phyloP scores from a whole-genome alignment of 164 flowering plant species.

The Magnolia officinalis region DNA sequence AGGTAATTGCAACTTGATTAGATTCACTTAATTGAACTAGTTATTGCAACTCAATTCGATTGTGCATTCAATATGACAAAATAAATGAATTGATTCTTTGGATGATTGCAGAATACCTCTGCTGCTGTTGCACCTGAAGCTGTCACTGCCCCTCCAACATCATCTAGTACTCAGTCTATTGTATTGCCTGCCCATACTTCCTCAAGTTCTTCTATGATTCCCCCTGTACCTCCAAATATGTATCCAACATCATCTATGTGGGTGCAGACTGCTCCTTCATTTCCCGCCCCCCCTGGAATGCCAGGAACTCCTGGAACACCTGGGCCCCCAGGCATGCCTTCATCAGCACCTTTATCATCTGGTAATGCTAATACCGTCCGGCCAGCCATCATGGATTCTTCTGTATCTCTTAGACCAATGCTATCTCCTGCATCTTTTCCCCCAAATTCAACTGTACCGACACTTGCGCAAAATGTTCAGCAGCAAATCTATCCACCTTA shows the following conservation, averaged over 20 bases:
- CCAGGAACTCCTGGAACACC: constrained; percentile 35
- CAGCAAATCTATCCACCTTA: constrained; percentile 39
- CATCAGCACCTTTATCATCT: constrained; percentile 23
- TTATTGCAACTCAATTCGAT: too few relatives aligned
- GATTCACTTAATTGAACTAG: too few relatives aligned
- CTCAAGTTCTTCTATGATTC: constrained; percentile 17
- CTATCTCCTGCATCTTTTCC: constrained; percentile 23
- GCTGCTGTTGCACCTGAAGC: constrained; percentile 26
- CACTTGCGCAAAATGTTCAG: constrained; percentile 25
- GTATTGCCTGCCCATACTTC: constrained; percentile 29
- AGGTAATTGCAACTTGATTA: too few relatives aligned
- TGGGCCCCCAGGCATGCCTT: constrained; percentile 53
- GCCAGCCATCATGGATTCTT: constrained; percentile 27
- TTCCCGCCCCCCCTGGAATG: constrained; percentile 33
- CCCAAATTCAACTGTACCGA: constrained; percentile 20
- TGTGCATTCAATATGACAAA: too few relatives aligned
- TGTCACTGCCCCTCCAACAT: constrained; percentile 20
- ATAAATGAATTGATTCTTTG: constrained; percentile 8
- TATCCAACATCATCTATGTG: constrained; percentile 22
- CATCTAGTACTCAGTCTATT: constrained; percentile 28
- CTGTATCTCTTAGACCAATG: constrained; percentile 28
- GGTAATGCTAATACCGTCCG: constrained; percentile 19
- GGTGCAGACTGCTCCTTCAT: constrained; percentile 35
- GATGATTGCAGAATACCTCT: constrained; percentile 30
- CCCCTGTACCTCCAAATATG: constrained; percentile 28